These are phyloP conservation scores for Lasiosphaeria hispida DNA, from an alignment of 495 filamentous ascomycete genomes.

Conservation along the genomic window DNA sequence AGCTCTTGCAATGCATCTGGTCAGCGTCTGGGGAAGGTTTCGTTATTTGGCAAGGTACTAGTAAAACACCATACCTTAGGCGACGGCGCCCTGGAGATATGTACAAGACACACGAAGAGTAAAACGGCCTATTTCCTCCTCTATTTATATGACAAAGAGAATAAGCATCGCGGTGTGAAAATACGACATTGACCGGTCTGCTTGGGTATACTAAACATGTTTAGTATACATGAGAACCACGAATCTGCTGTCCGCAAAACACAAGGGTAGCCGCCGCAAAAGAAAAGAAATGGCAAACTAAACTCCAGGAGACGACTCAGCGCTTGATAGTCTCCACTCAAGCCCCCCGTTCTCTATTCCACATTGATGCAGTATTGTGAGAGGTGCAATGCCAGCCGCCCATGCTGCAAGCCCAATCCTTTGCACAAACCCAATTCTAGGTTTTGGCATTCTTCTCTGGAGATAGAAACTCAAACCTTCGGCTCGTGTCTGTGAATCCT, in stretches of 20 bases:
- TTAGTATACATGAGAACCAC: not conserved
- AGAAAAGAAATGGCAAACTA: conserved; percentile 19
- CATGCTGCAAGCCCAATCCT: not conserved
- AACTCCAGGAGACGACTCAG: conserved; percentile 52
- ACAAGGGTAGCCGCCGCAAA: conserved; percentile 12
- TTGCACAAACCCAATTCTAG: not conserved
- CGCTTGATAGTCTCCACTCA: conserved; percentile 49
- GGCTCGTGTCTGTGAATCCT: not conserved
- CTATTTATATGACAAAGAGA: too few relatives aligned
- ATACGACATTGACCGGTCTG: too few relatives aligned
- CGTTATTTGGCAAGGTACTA: not conserved
- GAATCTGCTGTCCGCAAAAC: conserved; percentile 6
- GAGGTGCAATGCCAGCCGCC: not conserved
- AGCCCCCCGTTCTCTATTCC: conserved; percentile 7
- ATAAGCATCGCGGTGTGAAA: too few relatives aligned
- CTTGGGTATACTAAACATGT: not conserved
- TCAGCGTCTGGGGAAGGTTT: not conserved
- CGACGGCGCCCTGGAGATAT: too few relatives aligned
- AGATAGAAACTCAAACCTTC: not conserved
- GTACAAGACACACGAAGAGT: too few relatives aligned
- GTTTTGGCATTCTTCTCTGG: not conserved
- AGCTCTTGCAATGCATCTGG: not conserved
- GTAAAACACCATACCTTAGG: too few relatives aligned
- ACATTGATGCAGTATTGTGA: not conserved
- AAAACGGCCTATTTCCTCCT: too few relatives aligned